Base-by-base conservation (phyloP, 1,284 basidiomycete species). In the Pascua guehoae region DNA sequence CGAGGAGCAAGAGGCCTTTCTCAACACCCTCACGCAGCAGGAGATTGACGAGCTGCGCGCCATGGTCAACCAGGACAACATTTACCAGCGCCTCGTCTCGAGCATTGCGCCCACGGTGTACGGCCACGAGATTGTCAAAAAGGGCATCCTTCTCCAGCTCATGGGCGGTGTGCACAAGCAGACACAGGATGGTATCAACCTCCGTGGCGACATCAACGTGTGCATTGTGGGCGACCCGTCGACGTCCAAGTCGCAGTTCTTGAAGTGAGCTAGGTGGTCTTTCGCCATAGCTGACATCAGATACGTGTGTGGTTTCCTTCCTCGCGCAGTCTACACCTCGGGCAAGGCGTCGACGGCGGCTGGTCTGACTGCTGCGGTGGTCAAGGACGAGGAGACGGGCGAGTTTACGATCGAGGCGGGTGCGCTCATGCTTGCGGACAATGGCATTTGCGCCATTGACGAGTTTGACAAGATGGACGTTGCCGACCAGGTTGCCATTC, bases 381-480 rank as follows among this genome's bases (percentile, higher is more conserved):
- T 98, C 58, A 93, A 89, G 71, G 96, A 98, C 72, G 95, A 98
- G 78, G 96, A 98, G 78, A 95, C 95, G 0, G 95, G 95, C 47
- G 96, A 98, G 73, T 98, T 98, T 79, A 98, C 96, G 0, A 98
- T 98, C 71, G 96, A 99, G 80, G 96, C 95, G 10, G 94, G 93
- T 52, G 96, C 96, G 1, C 84, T 99, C 63, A 98, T 99, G 96
- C 84, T 99, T 4, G 96, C 96, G 8, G 96, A 99, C 80, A 98
- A 98, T 67, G 96, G 96, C 17, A 98, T 98, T 74, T 99, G 96
- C 72, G 94, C 95, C 14, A 98, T 99, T 70, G 96, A 98, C 80
- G 96, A 98, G 77, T 98, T 99, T 74, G 95, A 99, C 84, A 99
- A 99, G 80, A 99, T 98, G 96, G 95, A 98, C 76, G 85, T 98